phyloP scores from a whole-genome alignment of 805 yeast species.

The Teunomyces aglyptinius region DNA sequence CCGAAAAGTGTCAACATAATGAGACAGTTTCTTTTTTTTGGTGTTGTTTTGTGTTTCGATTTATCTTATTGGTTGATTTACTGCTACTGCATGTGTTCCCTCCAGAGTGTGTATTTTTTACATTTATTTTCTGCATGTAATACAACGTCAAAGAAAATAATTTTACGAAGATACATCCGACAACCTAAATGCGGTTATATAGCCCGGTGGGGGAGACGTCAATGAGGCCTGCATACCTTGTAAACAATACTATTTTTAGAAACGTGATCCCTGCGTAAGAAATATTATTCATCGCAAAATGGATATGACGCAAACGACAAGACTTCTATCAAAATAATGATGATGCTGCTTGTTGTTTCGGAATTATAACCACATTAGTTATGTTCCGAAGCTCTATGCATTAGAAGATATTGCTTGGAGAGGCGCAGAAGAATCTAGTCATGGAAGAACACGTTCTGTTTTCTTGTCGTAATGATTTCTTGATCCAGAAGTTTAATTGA shows the following conservation, averaged over 20 bases:
- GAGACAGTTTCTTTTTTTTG: not conserved
- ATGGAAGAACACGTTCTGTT: not conserved
- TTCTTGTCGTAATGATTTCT: not conserved
- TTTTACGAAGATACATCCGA: not conserved
- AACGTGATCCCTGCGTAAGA: not conserved
- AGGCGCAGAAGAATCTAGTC: no score
- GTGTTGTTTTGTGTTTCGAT: not conserved
- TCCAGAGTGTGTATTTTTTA: not conserved
- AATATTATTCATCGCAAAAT: not conserved
- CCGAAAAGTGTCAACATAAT: not conserved
- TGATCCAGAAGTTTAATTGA: no score
- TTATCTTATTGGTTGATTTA: not conserved
- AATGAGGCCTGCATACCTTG: no score
- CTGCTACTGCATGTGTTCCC: not conserved
- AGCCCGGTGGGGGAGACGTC: not conserved
- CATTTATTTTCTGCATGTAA: not conserved
- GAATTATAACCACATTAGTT: not conserved
- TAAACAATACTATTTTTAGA: not conserved
- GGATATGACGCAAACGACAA: not conserved
- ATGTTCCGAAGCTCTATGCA: not conserved
- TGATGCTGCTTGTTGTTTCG: not conserved
- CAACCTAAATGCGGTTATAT: not conserved
- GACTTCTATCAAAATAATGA: not conserved
- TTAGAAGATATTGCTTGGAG: not conserved
- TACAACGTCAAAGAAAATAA: conserved; percentile 3